Percentiles rank a stretch among this genome's conserved stretches.
Evolutionary conservation across 257 asterid species (phyloP).

Genomic region (Linderniella brevidens): DNA sequence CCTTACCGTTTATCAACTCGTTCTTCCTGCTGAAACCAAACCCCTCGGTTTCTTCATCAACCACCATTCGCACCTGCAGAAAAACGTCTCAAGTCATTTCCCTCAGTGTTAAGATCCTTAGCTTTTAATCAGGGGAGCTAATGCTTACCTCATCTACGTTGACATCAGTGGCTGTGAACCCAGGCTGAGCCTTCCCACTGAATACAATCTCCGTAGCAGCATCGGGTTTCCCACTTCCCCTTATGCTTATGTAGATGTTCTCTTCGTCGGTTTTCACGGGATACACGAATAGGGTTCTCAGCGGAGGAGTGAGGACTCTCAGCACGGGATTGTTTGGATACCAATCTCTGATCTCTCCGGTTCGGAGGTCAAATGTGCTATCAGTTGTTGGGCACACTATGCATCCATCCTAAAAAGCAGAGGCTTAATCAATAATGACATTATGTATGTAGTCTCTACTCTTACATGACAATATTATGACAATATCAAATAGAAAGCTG

Average conservation of each 20-base stretch:
- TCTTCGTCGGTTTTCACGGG: constrained; percentile 54
- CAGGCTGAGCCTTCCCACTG: constrained; percentile 97
- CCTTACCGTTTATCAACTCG: constrained; percentile 80
- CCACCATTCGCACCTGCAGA: constrained; percentile 62
- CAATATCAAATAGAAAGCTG: too few relatives aligned
- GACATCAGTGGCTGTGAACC: constrained; percentile 64
- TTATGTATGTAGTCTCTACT: neutral
- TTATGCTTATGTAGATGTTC: constrained; percentile 50
- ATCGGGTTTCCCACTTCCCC: constrained; percentile 21
- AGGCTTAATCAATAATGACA: neutral
- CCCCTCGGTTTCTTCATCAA: constrained; percentile 51
- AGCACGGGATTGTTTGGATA: constrained; percentile 85
- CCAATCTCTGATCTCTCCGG: constrained; percentile 88
- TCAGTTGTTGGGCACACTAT: constrained; percentile 88
- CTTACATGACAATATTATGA: too few relatives aligned
- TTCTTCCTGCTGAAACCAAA: constrained; percentile 72
- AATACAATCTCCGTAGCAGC: constrained; percentile 76
- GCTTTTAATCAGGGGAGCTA: neutral
- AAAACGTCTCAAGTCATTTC: neutral
- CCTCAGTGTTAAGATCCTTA: neutral
- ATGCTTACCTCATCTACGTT: constrained; percentile 89
- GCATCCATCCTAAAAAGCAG: constrained; percentile 61
- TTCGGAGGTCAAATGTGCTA: constrained; percentile 69
- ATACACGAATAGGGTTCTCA: constrained; percentile 43
- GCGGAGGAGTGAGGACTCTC: constrained; percentile 77